A percentile compares a stretch with the other conserved stretches of the same genome.
phyloP scores from a whole-genome alignment of 768 basidiomycete species.

The Suillus subalutaceus region DNA sequence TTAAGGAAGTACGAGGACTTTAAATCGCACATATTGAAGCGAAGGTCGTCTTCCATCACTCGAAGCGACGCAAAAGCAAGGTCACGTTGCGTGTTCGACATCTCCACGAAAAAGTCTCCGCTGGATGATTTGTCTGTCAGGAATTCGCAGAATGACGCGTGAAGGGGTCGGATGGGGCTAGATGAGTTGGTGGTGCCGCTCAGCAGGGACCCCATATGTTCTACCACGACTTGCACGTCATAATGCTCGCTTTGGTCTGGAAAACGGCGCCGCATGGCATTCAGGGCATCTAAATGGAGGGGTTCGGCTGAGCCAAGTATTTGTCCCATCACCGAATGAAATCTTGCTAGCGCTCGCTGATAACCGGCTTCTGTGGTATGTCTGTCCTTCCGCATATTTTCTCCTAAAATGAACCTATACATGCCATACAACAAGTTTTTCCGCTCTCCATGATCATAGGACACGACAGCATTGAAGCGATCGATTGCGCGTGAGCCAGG shows the following conservation, averaged over 20 bases:
- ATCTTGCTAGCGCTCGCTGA: neutral
- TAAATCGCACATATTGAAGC: constrained; percentile 40
- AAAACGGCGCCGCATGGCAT: neutral
- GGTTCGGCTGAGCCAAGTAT: constrained; percentile 7
- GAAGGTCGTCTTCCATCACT: constrained; percentile 31
- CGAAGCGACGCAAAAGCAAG: constrained; percentile 22
- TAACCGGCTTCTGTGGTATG: neutral
- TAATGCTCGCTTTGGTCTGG: neutral
- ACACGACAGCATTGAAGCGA: constrained; percentile 4
- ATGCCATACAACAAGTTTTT: neutral
- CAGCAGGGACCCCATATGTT: constrained; percentile 11
- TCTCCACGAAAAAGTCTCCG: constrained; percentile 17
- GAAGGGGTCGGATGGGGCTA: constrained; percentile 20
- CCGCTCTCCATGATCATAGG: neutral
- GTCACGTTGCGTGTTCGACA: neutral
- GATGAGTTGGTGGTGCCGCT: constrained; percentile 1
- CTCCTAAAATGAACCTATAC: neutral
- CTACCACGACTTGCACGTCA: neutral
- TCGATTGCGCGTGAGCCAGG: neutral
- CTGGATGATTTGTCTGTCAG: constrained; percentile 20
- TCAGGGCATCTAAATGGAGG: neutral
- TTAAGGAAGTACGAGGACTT: constrained; percentile 34
- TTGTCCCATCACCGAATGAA: constrained; percentile 11
- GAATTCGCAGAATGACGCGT: constrained; percentile 34
- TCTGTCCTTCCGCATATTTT: neutral